phyloP scores from a whole-genome alignment of 2,329 filamentous ascomycete species.

The Curvularia hawaiiensis region DNA sequence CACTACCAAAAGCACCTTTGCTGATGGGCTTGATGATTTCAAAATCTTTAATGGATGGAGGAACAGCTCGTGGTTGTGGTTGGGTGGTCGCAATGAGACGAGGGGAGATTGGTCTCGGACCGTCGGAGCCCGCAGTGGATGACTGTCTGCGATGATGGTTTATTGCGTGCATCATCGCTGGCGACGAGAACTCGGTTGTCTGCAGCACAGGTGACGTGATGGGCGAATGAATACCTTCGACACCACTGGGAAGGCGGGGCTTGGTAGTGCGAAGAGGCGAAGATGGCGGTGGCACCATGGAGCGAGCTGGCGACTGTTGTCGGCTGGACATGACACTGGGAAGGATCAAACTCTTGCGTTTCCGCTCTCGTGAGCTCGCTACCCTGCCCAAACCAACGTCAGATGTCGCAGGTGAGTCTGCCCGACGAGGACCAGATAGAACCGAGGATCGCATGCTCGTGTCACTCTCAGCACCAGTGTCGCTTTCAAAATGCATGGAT shows the following conservation, averaged over 20 bases:
- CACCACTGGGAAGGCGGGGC: conserved; percentile 67
- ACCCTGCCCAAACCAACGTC: conserved; percentile 80
- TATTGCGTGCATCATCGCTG: conserved; percentile 61
- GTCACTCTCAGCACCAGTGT: conserved; percentile 83
- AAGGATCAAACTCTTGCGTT: conserved; percentile 84
- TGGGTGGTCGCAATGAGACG: conserved; percentile 77
- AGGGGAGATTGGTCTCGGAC: conserved; percentile 75
- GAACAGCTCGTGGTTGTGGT: conserved; percentile 83
- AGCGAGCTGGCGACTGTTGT: conserved; percentile 86
- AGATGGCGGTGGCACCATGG: conserved; percentile 69
- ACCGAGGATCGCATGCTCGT: conserved; percentile 84
- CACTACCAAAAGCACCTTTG: conserved; percentile 96
- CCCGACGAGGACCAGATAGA: conserved; percentile 71
- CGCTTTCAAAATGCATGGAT: conserved; percentile 82
- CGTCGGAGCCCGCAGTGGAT: conserved; percentile 79
- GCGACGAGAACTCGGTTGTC: conserved; percentile 80
- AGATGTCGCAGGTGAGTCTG: conserved; percentile 82
- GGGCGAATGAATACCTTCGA: conserved; percentile 77
- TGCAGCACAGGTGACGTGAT: conserved; percentile 88
- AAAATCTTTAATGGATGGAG: conserved; percentile 98
- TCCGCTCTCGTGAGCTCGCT: conserved; percentile 79
- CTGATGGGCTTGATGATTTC: conserved; percentile 99
- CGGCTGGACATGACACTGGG: conserved; percentile 79
- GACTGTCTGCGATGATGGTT: conserved; percentile 87
- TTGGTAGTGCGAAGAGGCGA: conserved; percentile 88